A percentile compares a stretch with the other conserved stretches of the same genome.
Conservation (phyloP, 768 basidiomycete genomes). For the Lactarius psammicola region DNA sequence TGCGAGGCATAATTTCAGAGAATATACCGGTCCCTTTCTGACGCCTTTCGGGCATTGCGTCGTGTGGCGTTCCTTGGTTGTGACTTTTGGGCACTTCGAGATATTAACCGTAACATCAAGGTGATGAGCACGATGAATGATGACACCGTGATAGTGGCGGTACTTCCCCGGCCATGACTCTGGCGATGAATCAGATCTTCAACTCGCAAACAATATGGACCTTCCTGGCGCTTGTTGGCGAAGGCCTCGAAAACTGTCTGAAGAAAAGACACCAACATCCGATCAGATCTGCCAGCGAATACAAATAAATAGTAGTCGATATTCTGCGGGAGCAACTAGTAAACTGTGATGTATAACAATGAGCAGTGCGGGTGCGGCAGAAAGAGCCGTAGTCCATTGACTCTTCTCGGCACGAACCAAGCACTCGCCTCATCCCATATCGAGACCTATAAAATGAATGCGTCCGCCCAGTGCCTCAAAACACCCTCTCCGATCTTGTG, state of each 20-base stretch:
- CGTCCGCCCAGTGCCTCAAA: slow-evolving; percentile 67
- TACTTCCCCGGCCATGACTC: no score
- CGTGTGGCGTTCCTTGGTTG: no score
- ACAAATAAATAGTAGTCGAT: no score
- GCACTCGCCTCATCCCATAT: not conserved
- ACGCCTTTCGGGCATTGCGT: no score
- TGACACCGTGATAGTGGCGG: no score
- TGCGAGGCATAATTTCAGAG: not conserved
- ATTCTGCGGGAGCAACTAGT: no score
- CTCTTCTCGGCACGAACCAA: not conserved
- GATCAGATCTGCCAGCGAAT: not conserved
- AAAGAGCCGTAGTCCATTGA: not conserved
- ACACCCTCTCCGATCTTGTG: slow-evolving; percentile 65
- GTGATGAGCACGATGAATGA: not conserved
- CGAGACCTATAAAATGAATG: slow-evolving; percentile 46
- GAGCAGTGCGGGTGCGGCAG: not conserved
- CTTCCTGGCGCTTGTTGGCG: not conserved
- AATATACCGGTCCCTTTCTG: no score
- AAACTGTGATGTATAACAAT: not conserved
- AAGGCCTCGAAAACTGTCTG: not conserved
- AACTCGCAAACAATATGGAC: not conserved
- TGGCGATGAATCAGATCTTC: not conserved
- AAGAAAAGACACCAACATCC: not conserved
- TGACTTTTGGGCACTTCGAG: not conserved
- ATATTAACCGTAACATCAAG: not conserved